Evolutionary conservation across 2,329 filamentous ascomycete genomes (phyloP), one percentile per base, ranked within the genome.

Genomic region (Fonsecaea multimorphosa): DNA sequence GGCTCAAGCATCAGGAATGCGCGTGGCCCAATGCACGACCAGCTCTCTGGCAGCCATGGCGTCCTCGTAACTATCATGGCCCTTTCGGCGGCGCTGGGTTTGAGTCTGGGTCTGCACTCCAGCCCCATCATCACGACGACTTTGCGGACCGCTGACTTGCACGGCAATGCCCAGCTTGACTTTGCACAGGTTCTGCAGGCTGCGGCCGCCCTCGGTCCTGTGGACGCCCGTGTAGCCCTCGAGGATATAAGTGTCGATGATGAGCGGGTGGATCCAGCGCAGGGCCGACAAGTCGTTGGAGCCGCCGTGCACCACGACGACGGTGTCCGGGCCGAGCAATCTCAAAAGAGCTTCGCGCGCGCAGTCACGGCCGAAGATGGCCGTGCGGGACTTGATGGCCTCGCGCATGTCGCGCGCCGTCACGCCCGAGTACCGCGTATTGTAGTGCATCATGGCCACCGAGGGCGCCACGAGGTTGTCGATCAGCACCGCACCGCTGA

Each of bases 371-470:
- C 58, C 58, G 31, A 31, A n/a, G 31, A 60, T 60, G 8, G 58
- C 58, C 8, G 58, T 52, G 58, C 46, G 7, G 3, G 16, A 11
- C 8, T 71, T 73, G 0, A 74, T 73, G 2, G 79, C 80, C 0
- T 74, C 66, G 1, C 77, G 67, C 73, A 86, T 79, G 22, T 77
- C 75, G 1, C 63, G 65, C 31, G 72, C 72, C 0, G 77, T 79
- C 1, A 87, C 79, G 1, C 85, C 85, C 0, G 84, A 85, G 66
- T 74, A 85, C 2, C 73, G 76, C 0, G 82, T 85, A 70, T 85
- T 84, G 70, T 80, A 80, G 70, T 86, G 80, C 4, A 71, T 59
- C 78, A 87, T 82, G 8, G 71, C 70, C 0, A 80, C 77, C 11
- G 77, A 72, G 0, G 85, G 85, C 54, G 74, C 80, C 2, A 87